Percentiles rank a stretch among this genome's conserved stretches.
Conservation (phyloP, 148 eudicot species). For the Oxyria digyna region DNA sequence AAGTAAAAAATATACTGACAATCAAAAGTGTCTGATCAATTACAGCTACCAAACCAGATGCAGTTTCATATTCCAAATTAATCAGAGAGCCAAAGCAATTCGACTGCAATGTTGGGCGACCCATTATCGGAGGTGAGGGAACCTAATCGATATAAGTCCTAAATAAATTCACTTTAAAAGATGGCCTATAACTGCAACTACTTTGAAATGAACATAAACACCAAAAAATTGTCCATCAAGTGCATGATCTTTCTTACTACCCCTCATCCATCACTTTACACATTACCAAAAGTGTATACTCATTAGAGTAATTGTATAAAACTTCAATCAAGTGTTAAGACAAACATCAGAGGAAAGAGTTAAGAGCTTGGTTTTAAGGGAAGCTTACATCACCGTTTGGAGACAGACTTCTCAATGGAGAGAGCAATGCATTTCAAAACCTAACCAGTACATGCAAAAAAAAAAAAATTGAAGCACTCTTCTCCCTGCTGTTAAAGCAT, state of each 20-base stretch:
- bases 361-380: not conserved
- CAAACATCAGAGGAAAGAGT: not conserved
- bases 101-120: no score
- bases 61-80: no score
- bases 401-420: constrained; percentile 68
- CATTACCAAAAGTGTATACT: not conserved
- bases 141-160: no score
- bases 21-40: no score
- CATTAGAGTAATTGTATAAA: not conserved
- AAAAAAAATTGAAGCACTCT: no score
- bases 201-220: constrained; percentile 43
- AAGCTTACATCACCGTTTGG: constrained; percentile 54
- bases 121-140: no score
- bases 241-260: constrained; percentile 87
- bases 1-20: no score
- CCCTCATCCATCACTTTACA: constrained; percentile 21
- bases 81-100: no score
- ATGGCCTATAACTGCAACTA: constrained; percentile 93
- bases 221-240: constrained; percentile 72
- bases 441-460: no score
- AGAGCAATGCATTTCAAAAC: constrained; percentile 86
- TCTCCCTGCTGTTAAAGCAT: no score
- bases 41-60: no score
- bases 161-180: constrained; percentile 79
- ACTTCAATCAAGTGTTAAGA: no score